Evolutionary conservation across 2,329 filamentous ascomycete genomes (phyloP).

Genomic region (Penicillium sp.): DNA sequence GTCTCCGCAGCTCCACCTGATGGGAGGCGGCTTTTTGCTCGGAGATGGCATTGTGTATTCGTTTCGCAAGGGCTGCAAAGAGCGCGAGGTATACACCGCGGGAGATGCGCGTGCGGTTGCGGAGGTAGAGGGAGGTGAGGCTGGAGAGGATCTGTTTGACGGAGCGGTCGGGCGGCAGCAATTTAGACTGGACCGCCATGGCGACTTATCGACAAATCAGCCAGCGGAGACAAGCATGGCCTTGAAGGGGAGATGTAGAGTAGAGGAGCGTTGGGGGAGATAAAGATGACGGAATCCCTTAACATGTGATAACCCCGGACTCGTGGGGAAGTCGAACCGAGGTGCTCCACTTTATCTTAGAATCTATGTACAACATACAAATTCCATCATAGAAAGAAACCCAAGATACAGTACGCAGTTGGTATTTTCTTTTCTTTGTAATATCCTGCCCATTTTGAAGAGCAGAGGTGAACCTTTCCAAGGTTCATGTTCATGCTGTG

Average conservation of each 20-base stretch:
- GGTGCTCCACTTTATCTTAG: conserved; percentile 1
- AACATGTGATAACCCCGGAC: conserved; percentile 27
- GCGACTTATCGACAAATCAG: conserved; percentile 22
- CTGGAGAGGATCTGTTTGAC: conserved; percentile 66
- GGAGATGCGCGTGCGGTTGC: conserved; percentile 78
- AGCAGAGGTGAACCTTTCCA: too few species aligned
- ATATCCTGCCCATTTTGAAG: too few species aligned
- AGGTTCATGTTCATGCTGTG: too few species aligned
- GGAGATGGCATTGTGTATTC: conserved; percentile 85
- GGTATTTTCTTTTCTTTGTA: too few species aligned
- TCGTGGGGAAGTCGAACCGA: conserved; percentile 23
- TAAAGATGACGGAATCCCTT: conserved; percentile 5
- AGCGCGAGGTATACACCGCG: conserved; percentile 81
- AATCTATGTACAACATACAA: too few species aligned
- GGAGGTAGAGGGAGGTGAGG: conserved; percentile 72
- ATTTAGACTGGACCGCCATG: conserved; percentile 78
- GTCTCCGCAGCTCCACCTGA: conserved; percentile 61
- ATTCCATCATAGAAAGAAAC: background rate
- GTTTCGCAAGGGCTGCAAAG: conserved; percentile 77
- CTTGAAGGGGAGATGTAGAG: conserved; percentile 1
- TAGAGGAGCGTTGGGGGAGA: background rate
- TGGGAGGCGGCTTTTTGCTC: conserved; percentile 88
- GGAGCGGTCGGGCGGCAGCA: conserved; percentile 64
- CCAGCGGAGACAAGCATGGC: conserved; percentile 20
- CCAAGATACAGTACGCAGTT: too few species aligned